A percentile compares a stretch with the other conserved stretches of the same genome.
Conservation (phyloP, 2,329 filamentous ascomycete genomes). For the Beauveria medogensis region DNA sequence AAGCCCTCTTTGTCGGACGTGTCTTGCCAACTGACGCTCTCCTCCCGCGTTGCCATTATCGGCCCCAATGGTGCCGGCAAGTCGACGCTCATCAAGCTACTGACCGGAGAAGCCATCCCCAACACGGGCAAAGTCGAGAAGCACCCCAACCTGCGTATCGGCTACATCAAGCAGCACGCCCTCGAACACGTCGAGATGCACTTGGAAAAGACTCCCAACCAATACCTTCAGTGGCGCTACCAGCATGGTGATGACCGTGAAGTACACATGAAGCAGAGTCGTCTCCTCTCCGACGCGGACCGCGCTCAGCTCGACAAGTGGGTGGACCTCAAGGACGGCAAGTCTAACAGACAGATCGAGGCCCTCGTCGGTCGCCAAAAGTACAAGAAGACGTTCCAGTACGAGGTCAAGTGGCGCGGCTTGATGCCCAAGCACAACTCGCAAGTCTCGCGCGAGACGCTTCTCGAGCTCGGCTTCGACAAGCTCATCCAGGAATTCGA, state of each 20-base stretch:
- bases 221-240: slow-evolving; percentile 98
- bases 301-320: slow-evolving; percentile 85
- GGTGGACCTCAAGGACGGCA: slow-evolving; percentile 78
- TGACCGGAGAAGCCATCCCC: slow-evolving; percentile 87
- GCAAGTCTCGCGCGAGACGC: slow-evolving; percentile 86
- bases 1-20: slow-evolving; percentile 87
- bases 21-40: slow-evolving; percentile 79
- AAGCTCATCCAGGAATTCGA: slow-evolving; percentile 98
- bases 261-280: slow-evolving; percentile 95
- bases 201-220: slow-evolving; percentile 96
- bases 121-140: slow-evolving; percentile 86
- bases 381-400: slow-evolving; percentile 98
- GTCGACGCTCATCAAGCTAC: slow-evolving; percentile 93
- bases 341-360: slow-evolving; percentile 70
- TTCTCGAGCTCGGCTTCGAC: slow-evolving; percentile 75
- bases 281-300: slow-evolving; percentile 77
- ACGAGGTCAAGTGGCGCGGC: slow-evolving; percentile 90
- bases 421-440: slow-evolving; percentile 89
- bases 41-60: slow-evolving; percentile 91
- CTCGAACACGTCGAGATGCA: slow-evolving; percentile 99
- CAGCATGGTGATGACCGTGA: slow-evolving; percentile 95
- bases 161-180: slow-evolving; percentile 99
- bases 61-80: slow-evolving; percentile 97
- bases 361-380: slow-evolving; percentile 92
- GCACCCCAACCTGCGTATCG: slow-evolving; percentile 96